phyloP scores from a whole-genome alignment of 768 basidiomycete genomes.

The Boletus rex-veris region DNA sequence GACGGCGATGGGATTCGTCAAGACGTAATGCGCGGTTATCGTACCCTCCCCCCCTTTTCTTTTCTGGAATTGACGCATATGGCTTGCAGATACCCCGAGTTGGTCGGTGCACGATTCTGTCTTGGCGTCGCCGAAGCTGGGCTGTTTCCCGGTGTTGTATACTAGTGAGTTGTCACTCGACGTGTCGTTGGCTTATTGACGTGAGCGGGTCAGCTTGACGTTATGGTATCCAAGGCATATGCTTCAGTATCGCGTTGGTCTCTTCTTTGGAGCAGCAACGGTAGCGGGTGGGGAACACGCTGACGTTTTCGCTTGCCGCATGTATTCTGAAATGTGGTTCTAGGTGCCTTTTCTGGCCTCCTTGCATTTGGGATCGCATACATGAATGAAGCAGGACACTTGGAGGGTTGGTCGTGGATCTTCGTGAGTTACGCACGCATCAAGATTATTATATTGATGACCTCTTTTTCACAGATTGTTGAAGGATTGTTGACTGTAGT shows the following conservation, averaged over 20 bases:
- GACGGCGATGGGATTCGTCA: slow-evolving; percentile 65
- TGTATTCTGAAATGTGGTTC: neutral
- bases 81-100: slow-evolving; percentile 52
- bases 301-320: neutral
- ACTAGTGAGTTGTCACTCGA: slow-evolving; percentile 48
- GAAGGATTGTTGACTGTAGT: slow-evolving; percentile 55
- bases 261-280: slow-evolving; percentile 66
- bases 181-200: neutral
- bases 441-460: neutral
- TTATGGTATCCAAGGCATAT: slow-evolving; percentile 67
- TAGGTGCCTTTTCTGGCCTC: slow-evolving; percentile 55
- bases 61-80: neutral
- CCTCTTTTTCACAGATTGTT: slow-evolving; percentile 6
- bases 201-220: slow-evolving; percentile 41
- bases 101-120: slow-evolving; percentile 53
- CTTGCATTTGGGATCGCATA: slow-evolving; percentile 54
- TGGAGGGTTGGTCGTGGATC: slow-evolving; percentile 66
- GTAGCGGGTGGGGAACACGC: slow-evolving; percentile 40
- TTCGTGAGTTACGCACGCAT: slow-evolving; percentile 40
- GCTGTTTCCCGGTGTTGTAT: slow-evolving; percentile 69
- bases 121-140: slow-evolving; percentile 70
- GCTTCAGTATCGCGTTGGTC: slow-evolving; percentile 55
- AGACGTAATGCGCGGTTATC: slow-evolving; percentile 39
- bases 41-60: neutral
- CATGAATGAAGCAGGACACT: slow-evolving; percentile 44